Evolutionary conservation across 441 rosid species (phyloP).

Genomic region (Adansonia rubrostipa): DNA sequence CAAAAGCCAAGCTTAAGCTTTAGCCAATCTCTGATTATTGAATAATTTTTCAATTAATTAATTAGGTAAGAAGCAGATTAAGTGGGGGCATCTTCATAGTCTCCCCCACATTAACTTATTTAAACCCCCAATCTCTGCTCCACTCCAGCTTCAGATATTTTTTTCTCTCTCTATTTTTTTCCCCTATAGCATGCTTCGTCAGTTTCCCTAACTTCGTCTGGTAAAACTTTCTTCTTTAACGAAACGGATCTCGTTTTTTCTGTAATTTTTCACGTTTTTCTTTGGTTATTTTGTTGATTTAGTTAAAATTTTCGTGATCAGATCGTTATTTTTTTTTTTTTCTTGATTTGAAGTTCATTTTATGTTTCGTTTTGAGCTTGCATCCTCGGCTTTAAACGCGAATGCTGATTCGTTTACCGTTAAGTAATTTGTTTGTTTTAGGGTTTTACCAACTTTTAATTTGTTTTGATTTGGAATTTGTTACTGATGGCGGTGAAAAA

Average conservation of each 20-base stretch:
- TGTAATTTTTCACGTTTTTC: background rate
- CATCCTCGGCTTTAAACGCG: constrained; percentile 16
- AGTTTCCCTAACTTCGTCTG: background rate
- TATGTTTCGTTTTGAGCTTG: background rate
- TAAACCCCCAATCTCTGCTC: constrained; percentile 9
- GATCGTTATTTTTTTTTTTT: background rate
- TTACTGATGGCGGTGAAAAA: background rate
- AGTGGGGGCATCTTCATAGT: constrained; percentile 44
- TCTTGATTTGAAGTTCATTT: too few relatives aligned
- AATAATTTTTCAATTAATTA: constrained; percentile 24
- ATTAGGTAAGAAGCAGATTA: constrained; percentile 28
- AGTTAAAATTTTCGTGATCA: background rate
- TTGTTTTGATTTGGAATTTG: constrained; percentile 11
- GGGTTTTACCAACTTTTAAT: background rate
- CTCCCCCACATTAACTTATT: constrained; percentile 29
- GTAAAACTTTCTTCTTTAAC: constrained; percentile 13
- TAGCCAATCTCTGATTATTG: background rate
- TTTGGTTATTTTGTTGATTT: constrained; percentile 11
- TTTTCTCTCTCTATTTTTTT: background rate
- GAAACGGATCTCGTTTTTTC: constrained; percentile 21
- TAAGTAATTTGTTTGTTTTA: constrained; percentile 14
- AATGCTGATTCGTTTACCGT: constrained; percentile 14
- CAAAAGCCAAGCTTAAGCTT: background rate
- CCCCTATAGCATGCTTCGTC: background rate
- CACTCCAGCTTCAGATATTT: constrained; percentile 32